Evolutionary conservation across 768 basidiomycete genomes (phyloP), one percentile per base, ranked within the genome.

Genomic region (Collybia mongolica): DNA sequence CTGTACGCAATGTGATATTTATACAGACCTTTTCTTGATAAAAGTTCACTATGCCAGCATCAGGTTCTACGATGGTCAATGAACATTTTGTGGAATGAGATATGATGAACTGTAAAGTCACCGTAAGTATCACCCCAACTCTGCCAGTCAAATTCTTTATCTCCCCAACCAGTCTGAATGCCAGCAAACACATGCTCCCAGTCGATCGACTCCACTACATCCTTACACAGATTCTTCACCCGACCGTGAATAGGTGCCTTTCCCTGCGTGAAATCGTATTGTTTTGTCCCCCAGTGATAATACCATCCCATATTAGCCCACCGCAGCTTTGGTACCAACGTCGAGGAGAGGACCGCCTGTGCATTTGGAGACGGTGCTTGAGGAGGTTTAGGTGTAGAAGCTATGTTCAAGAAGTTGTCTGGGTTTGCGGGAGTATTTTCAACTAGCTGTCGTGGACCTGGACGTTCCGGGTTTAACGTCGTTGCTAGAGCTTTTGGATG

Each of bases 301-400:
- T 81, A 90, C 84, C 90, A 90, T 8, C 96, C 96, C 43, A 99
- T 88, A 60, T 96, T 98, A 1, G 93, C 88, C 96, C 96, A 99
- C 42, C 96, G 80, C 42, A 99, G 65, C 64, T 90, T 94, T 5
- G 73, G 74, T 14, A 95, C 58, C 12, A 98, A 77, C 22, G 77
- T 69, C 0, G 80, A 80, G 1, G 81, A 70, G 2, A 66, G 64
- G 6, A 72, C 63, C 1, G 86, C 75, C 9, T 68, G 73, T 2
- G 80, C 72, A 2, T 82, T 82, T 1, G 74, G 62, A 2, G 91
- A 90, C 7, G 94, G 90, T 3, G 79, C 69, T 2, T 80, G 76
- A 3, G 81, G 79, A 4, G 73, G 81, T 62, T 88, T 88, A 0
- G 84, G 80, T 1, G 76, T 72, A 7, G 73, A 65, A 0, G 75